Conservation (phyloP, 2,329 filamentous ascomycete species). For the Talaromyces sp. region DNA sequence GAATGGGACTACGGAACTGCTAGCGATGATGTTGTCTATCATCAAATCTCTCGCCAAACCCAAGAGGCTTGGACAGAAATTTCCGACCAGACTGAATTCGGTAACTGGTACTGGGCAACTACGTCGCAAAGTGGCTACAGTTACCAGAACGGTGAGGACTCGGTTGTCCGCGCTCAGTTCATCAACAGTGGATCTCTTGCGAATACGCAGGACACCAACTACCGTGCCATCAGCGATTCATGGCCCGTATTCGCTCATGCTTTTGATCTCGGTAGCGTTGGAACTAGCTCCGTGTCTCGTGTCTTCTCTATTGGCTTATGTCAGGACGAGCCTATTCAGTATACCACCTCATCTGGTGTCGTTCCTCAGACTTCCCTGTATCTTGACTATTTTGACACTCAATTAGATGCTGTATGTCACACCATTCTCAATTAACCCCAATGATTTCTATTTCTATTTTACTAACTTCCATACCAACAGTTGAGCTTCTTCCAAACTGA, state of each 20-base stretch:
- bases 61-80: slow-evolving; percentile 48
- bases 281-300: slow-evolving; percentile 17
- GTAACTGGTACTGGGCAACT: slow-evolving; percentile 53
- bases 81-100: slow-evolving; percentile 51
- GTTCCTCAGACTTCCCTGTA: slow-evolving; percentile 45
- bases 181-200: slow-evolving; percentile 41
- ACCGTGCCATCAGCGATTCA: slow-evolving; percentile 46
- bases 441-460: neutral
- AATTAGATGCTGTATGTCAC: slow-evolving; percentile 34
- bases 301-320: slow-evolving; percentile 51
- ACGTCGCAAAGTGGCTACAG: slow-evolving; percentile 40
- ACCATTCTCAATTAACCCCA: neutral
- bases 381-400: slow-evolving; percentile 47
- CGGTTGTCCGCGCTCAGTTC: slow-evolving; percentile 47
- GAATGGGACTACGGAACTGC: slow-evolving; percentile 59
- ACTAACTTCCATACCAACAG: neutral
- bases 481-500: slow-evolving; percentile 49
- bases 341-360: slow-evolving; percentile 40
- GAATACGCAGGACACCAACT: slow-evolving; percentile 47
- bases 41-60: slow-evolving; percentile 51
- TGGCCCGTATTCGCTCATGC: slow-evolving; percentile 56
- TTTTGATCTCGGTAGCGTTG: slow-evolving; percentile 47
- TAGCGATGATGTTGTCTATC: slow-evolving; percentile 56
- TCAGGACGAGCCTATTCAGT: slow-evolving; percentile 50
- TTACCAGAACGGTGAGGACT: slow-evolving; percentile 47